These are phyloP conservation scores for Crotalaria pallida DNA, from an alignment of 306 rosid species.

Conservation along the genomic window DNA sequence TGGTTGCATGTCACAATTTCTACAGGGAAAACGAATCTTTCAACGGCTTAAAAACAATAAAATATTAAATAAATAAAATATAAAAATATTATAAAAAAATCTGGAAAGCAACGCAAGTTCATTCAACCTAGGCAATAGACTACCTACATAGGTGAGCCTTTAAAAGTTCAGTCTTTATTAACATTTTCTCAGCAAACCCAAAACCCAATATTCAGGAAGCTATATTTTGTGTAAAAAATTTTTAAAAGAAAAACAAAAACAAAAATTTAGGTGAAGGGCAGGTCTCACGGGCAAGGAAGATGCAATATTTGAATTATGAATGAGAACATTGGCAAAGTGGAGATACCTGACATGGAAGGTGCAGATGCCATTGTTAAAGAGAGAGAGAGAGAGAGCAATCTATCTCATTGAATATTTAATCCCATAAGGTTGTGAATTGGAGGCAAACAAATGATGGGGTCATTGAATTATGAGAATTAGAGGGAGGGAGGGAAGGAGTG, in stretches of 20 bases:
- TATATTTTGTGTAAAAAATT: too few species aligned
- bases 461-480: conserved; percentile 4
- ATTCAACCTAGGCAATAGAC: conserved; percentile 1
- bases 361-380: conserved; percentile 64
- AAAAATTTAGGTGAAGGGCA: too few species aligned
- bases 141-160: not conserved
- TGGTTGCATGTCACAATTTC: too few species aligned
- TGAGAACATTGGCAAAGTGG: conserved; percentile 26
- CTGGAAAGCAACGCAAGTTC: too few species aligned
- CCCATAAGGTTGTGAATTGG: conserved; percentile 10
- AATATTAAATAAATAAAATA: too few species aligned
- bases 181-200: not conserved
- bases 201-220: conserved; percentile 5
- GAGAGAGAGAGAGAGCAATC: conserved; percentile 51
- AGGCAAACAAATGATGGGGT: conserved; percentile 1
- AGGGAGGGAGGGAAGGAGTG: not conserved
- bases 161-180: not conserved
- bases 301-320: not conserved
- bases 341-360: conserved; percentile 84
- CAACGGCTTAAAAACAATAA: too few species aligned
- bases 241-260: too few species aligned
- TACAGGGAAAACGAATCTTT: too few species aligned
- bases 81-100: too few species aligned
- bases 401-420: conserved; percentile 72
- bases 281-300: too few species aligned